A percentile compares a stretch with the other conserved stretches of the same genome.
Evolutionary conservation across 257 asterid species (phyloP).

Genomic region (Forsythia viridissima): DNA sequence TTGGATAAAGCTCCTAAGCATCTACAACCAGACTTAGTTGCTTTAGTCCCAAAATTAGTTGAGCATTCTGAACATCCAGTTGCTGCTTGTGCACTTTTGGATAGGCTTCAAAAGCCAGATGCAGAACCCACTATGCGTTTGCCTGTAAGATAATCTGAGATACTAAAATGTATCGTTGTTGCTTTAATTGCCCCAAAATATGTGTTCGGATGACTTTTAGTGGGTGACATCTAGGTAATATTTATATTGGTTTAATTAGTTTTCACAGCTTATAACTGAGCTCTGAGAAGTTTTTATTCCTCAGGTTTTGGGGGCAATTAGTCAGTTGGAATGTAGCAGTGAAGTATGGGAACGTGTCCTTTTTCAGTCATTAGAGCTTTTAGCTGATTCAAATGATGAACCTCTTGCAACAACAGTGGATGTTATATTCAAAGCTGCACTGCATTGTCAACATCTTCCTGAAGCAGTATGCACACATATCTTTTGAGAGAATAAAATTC

Average conservation of each 20-base stretch:
- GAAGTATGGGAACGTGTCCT: slow-evolving; percentile 92
- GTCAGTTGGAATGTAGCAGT: slow-evolving; percentile 89
- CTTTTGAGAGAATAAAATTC: slow-evolving; percentile 5
- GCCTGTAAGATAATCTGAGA: slow-evolving; percentile 60
- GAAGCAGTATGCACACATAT: slow-evolving; percentile 73
- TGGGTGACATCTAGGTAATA: not conserved
- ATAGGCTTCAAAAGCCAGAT: slow-evolving; percentile 82
- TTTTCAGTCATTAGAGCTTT: slow-evolving; percentile 75
- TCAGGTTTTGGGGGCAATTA: slow-evolving; percentile 91
- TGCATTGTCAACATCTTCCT: slow-evolving; percentile 88
- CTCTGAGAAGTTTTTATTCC: slow-evolving; percentile 21
- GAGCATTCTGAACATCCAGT: slow-evolving; percentile 95
- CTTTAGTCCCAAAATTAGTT: slow-evolving; percentile 87
- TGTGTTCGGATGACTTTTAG: not conserved
- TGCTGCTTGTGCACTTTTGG: slow-evolving; percentile 91
- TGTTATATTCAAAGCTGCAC: slow-evolving; percentile 84
- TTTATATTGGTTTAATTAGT: not conserved
- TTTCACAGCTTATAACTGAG: slow-evolving; percentile 19
- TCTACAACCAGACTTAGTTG: slow-evolving; percentile 86
- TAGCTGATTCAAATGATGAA: slow-evolving; percentile 75
- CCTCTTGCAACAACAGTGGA: slow-evolving; percentile 90
- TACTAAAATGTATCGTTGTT: slow-evolving; percentile 8
- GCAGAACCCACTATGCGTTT: slow-evolving; percentile 81
- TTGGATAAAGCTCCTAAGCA: slow-evolving; percentile 96
- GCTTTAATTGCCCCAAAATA: slow-evolving; percentile 17